Base-by-base conservation (phyloP, 768 basidiomycete species). In the Hygrophorus pudorinus region DNA sequence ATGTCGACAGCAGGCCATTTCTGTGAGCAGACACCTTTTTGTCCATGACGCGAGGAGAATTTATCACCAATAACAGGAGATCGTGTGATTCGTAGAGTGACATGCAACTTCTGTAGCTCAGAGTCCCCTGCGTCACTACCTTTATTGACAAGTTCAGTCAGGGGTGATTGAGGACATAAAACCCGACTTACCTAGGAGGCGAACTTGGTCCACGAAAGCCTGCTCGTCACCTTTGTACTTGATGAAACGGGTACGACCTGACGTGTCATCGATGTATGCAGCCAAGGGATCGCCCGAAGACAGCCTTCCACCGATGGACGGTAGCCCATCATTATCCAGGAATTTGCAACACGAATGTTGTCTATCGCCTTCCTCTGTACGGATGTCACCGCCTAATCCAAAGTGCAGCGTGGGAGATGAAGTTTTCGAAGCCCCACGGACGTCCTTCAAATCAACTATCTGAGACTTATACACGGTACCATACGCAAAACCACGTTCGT, bases 11-110 rank as follows among this genome's bases (percentile, higher is more conserved):
- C 78, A 6, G 96, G 96, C 90, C 93, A 99, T 66, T 96, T 97
- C 60, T 99, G 96, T 39, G 94, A 98, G 64, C 94, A 98, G 42
- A 99, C 92, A 71, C 96, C 96, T 64, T 99, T 99, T 64, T 99
- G 96, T 24, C 96, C 96, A 59, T 99, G 96, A 21, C 96, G 81
- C 5, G 96, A 98, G 0, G 96, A 97, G 63, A 98, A 99, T 67
- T 99, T 99, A 70, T 99, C 96, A 29, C 96, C 96, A 40, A 99
- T 98, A 48, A 97, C 91, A 30, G 96, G 96, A 5, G 91, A 75
- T 51, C 96, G 89, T 14, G 92, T 82, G 51, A 99, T 85, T 27
- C 96, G 80, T 24, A 99, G 71, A 28, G 90, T 94, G 60, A 99
- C 69, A 52, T 99, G 92, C 34, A 98, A 68, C 62, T 93, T 96